Base-by-base conservation (phyloP, 805 yeast genomes). In the Komagataella pseudopastoris region DNA sequence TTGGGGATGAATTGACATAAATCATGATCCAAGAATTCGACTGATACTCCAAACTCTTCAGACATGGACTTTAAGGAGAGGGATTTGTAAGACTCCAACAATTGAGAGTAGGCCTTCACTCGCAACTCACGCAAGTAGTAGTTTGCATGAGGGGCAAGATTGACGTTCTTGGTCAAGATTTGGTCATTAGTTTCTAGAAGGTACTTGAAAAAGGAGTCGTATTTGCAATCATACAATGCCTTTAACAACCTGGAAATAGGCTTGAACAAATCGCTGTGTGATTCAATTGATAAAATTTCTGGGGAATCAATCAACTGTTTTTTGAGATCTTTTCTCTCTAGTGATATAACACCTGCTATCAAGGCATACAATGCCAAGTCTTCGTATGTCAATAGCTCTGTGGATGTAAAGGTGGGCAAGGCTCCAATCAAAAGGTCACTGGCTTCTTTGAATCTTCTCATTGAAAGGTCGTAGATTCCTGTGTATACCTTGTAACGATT, bases 31-130 rank as follows among this genome's bases (percentile, higher is more conserved):
- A 93, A 71, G 63, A 89, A 93, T 51, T 84, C 93, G 51, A 81
- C 83, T 51, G 84, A 74, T n/a, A 93, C 95, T 51, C 93, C 91
- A 71, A 93, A 93, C 51, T 88, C 88, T 55, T 80, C 81, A 17
- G 98, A 96, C 98, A 93, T 93, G 36, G 96, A 86, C 66, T 82
- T 84, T 57, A 91, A 66, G 17, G 96, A 86, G 56, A 93, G 73
- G 2, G 96, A 85, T 71, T 88, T 88, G 74, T 93, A 93, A 56
- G 96, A 85, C 70, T 93, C 98, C 62, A 93, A 77, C 60, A 93
- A 74, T 69, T 93, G 99, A 1, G 95, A 81, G 63, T 93, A 93
- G 1, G 96, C 96, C 68, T 88, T 89, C 65, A 95, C 83, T 69
- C 99, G 80, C 83, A 93, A 78, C 67, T 91, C 98, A 56, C 98